phyloP scores from a whole-genome alignment of 2,329 filamentous ascomycete genomes.

The Stenocarpella maydis region DNA sequence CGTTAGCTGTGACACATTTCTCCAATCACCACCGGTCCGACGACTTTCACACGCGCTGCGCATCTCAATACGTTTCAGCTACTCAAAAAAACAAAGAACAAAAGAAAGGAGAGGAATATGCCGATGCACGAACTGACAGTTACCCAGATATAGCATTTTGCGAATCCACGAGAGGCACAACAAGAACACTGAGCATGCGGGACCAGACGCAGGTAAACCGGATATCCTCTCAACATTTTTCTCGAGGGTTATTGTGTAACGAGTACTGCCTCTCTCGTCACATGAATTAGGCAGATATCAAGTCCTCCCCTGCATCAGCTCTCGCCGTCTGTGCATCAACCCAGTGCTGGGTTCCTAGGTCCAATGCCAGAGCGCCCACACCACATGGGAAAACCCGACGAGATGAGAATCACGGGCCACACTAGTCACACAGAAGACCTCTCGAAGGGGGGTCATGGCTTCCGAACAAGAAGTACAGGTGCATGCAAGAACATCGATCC shows the following conservation, averaged over 20 bases:
- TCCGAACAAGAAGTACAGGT: not conserved
- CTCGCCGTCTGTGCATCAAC: not conserved
- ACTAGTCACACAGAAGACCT: no score
- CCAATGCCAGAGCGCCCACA: not conserved
- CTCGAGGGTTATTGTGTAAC: not conserved
- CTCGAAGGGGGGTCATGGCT: no score
- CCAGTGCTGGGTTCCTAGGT: not conserved
- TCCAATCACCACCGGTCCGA: no score
- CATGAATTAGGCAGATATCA: not conserved
- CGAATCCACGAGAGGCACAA: not conserved
- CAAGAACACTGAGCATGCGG: no score
- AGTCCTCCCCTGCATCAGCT: not conserved
- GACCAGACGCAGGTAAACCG: not conserved
- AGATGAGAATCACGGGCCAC: not conserved
- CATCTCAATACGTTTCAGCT: no score
- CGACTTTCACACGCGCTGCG: no score
- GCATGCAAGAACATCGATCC: slow-evolving; percentile 1
- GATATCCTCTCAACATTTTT: not conserved
- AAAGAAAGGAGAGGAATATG: no score
- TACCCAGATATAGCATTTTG: not conserved
- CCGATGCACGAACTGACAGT: no score
- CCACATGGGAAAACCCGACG: not conserved
- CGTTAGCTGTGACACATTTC: no score
- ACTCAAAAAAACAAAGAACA: no score
- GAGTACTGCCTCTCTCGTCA: not conserved